Base-by-base conservation (phyloP, 192 early-diverging fungal genomes). In the Coemansia sp. region DNA sequence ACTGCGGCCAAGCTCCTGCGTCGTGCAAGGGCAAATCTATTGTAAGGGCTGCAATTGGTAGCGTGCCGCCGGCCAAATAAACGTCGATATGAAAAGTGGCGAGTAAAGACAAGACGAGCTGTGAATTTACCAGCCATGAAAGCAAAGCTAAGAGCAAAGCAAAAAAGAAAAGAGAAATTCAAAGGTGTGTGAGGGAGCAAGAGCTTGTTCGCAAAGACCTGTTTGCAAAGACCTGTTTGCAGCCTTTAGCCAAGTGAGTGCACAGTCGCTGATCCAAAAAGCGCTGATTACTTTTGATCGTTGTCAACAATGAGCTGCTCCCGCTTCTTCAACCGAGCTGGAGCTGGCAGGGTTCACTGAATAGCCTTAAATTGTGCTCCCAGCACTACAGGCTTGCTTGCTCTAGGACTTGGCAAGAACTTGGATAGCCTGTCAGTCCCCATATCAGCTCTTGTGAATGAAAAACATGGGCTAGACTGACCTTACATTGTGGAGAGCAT, bases 41-140 rank as follows among this genome's bases (percentile, higher is more conserved):
- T 13, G 50, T 51, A 51, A 9, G 50, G 50, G 50, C 23, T 16
- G 50, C 18, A 51, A 33, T 51, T 51, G 4, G 26, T 11, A 51
- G 26, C 26, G 50, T 28, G 24, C 5, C 28, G 50, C 24, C 50
- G 23, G 24, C 24, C 9, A 51, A 51, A 51, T 26, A 51, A 51
- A 13, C 50, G 50, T 51, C 50, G 50, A 10, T 51, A 51, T 31
- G 50, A 51, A 20, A 51, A 51, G 18, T 51, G 50, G 50, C 50
- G 50, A 51, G 50, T 28, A 51, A 51, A 28, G 23, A 26, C 50
- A 51, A 51, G 26, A 28, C 50, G 50, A 13, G 24, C 50, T 13
- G 50, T 51, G 50, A 51, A 51, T 51, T 51, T 51, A 9, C 23
- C 23, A 28, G 26, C 24, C 50, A 51, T 51, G 40, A 43, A 43